Base-by-base conservation (phyloP, 768 basidiomycete species). In the Hericium alpestre region DNA sequence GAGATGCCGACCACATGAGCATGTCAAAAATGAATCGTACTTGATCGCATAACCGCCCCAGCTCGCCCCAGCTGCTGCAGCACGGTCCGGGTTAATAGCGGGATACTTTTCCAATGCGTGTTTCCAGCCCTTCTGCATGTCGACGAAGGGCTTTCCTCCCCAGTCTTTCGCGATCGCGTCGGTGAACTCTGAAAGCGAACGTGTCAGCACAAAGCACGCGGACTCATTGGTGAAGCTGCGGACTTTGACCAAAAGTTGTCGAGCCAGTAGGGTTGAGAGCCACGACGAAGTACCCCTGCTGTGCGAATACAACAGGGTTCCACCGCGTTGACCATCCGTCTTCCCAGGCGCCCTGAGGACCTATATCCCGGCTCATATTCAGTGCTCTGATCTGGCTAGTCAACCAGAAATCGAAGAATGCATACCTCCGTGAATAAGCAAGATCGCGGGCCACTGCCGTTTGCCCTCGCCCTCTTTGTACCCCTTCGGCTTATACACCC, bases 201-300 rank as follows among this genome's bases (percentile, higher is more conserved):
- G 9, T 16, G 41, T 50, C 48, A 50, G 25, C 13, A 50, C 9
- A 47, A 27, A 1, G 38, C 16, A 49, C 43, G 12, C 56, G 7
- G 41, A 32, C 39, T 6, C 50, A n/a, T 16, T 46, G 47, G 39
- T 43, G 27, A 41, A 13, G 37, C 0, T 25, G 18, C 12, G 15
- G 47, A 84, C 89, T 76, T 79, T 95, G 93, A 3, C 93, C 93
- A 63, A 93, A 96, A 0, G 90, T 86, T 3, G 95, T 97, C 27
- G 87, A 90, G 9, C 95, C 95, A 0, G 93, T 95, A 2, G 95
- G 95, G 67, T 98, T 97, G 64, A 96, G 85, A 32, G 86, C 77
- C 41, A 96, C 77, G 11, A 83, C 80, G 63, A 95, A 84, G 70
- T 97, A 99, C 0, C 95, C 93, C 66, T 91, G 88, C 64, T 84